Evolutionary conservation across 345 rosid genomes (phyloP).

Genomic region (Rubroshorea leprosula): DNA sequence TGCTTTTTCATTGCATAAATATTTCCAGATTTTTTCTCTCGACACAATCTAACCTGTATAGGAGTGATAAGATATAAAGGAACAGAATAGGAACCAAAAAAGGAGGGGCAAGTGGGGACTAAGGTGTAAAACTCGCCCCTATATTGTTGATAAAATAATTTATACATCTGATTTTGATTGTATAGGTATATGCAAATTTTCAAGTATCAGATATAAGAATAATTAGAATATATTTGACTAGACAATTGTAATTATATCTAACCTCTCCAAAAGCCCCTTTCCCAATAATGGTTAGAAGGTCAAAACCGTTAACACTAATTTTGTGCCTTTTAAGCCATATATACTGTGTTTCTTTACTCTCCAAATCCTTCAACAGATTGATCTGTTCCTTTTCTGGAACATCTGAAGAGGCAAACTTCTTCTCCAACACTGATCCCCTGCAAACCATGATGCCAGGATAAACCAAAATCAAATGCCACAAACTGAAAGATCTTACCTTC

Average conservation of each 20-base stretch:
- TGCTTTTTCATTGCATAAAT: conserved; percentile 98
- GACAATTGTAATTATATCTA: conserved; percentile 23
- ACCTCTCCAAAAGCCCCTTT: conserved; percentile 98
- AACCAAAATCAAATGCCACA: conserved; percentile 11
- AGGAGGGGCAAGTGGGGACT: no score
- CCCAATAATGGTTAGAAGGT: conserved; percentile 84
- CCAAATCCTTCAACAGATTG: conserved; percentile 82
- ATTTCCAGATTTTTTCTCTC: conserved; percentile 92
- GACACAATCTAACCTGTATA: conserved; percentile 75
- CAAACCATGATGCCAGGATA: conserved; percentile 15
- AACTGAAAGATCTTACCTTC: conserved; percentile 8
- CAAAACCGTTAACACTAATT: conserved; percentile 86
- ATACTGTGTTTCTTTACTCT: conserved; percentile 88
- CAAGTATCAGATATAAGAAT: no score
- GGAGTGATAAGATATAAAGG: not conserved
- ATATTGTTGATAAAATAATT: no score
- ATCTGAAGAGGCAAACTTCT: conserved; percentile 78
- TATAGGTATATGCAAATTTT: no score
- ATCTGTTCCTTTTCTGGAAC: conserved; percentile 89
- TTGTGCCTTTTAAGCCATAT: conserved; percentile 93
- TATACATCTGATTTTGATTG: no score
- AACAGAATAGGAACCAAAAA: not conserved
- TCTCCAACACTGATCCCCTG: conserved; percentile 92
- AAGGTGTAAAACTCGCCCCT: no score
- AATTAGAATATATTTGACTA: no score